Base-by-base conservation (phyloP, 2,329 filamentous ascomycete species). In the Scytalidium sp. region DNA sequence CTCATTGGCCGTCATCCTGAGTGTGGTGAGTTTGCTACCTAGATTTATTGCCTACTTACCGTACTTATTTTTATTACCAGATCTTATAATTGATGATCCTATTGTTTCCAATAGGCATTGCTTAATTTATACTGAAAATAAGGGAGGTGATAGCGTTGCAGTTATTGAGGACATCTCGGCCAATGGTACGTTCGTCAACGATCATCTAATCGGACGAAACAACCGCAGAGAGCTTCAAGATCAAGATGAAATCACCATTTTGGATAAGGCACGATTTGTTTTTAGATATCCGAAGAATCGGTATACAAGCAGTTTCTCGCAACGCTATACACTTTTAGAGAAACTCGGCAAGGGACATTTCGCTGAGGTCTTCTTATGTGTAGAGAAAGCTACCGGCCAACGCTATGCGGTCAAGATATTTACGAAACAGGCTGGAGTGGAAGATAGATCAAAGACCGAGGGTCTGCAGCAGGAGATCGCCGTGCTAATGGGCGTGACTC, bases 161-260 rank as follows among this genome's bases (percentile, higher is more conserved):
- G 80, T 97, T 11, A 70, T 99, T 4, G 92, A 99, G 67, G 94
- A 99, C 67, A 73, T 97, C 19, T 99, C 94, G 6, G 94, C 85
- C 64, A 99, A 99, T 65, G 94, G 94, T 45, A 99, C 95, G 0
- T 99, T 92, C 65, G 87, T 99, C 60, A 97, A 97, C 63, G 91
- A 97, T 60, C 87, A 85, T 15, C 79, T 96, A 23, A 83, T 99
- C 20, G 94, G 94, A 20, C 86, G 93, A 46, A 99, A 99, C 68
- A 90, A 96, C 68, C 81, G 90, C 48, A 83, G 93, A 51, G 90
- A 96, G 66, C 77, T 99, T 22, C 79, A 91, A 60, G 90, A 97
- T 60, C 85, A 88, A 32, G 94, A 99, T 59, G 92, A 97, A 67
- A 88, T 99, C 45, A 87, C 88, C 6, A 85, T 99, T 25, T 78